Conservation (phyloP, 2,329 filamentous ascomycete genomes). For the Taxawa tesnikishii region DNA sequence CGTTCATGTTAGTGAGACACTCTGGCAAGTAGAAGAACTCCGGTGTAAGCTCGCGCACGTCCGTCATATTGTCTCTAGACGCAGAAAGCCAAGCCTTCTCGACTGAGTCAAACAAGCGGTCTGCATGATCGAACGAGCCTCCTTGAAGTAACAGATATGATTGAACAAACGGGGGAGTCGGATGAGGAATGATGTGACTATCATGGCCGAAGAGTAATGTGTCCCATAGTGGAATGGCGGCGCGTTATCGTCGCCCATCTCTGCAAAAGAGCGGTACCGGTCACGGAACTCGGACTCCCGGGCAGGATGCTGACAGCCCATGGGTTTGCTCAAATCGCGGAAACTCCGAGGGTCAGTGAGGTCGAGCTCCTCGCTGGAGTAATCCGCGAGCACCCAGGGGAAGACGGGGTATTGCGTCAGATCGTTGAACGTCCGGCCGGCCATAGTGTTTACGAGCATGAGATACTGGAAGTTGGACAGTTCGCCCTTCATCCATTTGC, state of each 20-base stretch:
- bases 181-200: slow-evolving; percentile 91
- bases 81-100: slow-evolving; percentile 84
- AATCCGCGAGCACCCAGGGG: slow-evolving; percentile 92
- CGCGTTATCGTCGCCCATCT: slow-evolving; percentile 66
- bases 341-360: slow-evolving; percentile 74
- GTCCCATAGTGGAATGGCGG: slow-evolving; percentile 95
- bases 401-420: slow-evolving; percentile 97
- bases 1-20: slow-evolving; percentile 86
- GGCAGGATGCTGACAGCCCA: slow-evolving; percentile 75
- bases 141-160: slow-evolving; percentile 90
- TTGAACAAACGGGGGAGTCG: slow-evolving; percentile 92
- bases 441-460: slow-evolving; percentile 97
- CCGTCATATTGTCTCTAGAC: slow-evolving; percentile 79
- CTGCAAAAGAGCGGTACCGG: slow-evolving; percentile 74
- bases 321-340: slow-evolving; percentile 85
- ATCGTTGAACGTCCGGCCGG: slow-evolving; percentile 93
- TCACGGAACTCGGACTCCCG: slow-evolving; percentile 71
- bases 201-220: slow-evolving; percentile 98
- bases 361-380: slow-evolving; percentile 86
- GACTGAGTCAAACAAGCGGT: slow-evolving; percentile 88
- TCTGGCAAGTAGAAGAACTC: slow-evolving; percentile 97
- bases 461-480: slow-evolving; percentile 98
- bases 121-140: slow-evolving; percentile 92
- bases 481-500: slow-evolving; percentile 84
- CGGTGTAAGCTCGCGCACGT: slow-evolving; percentile 87